These are phyloP conservation scores for Chlorella sp. DNA, from an alignment of 139 green algal genomes.

Conservation along the genomic window DNA sequence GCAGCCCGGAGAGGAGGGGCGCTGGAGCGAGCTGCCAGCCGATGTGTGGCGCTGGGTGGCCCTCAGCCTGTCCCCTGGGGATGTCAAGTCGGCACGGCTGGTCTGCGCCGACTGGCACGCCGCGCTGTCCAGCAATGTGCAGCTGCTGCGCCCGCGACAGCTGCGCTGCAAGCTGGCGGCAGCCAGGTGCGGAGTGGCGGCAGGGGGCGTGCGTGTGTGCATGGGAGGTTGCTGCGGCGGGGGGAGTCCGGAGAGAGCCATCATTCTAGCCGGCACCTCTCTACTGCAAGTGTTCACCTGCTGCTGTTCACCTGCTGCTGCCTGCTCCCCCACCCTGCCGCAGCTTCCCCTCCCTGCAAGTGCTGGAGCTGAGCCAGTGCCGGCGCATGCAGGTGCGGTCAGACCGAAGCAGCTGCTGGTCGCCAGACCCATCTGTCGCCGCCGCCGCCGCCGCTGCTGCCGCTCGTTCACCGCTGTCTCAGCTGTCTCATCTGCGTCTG, in stretches of 20 bases:
- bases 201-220: too few species aligned
- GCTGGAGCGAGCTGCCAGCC: constrained; percentile 25
- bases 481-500: not conserved
- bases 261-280: too few species aligned
- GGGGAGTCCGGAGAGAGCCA: too few species aligned
- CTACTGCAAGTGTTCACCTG: too few species aligned
- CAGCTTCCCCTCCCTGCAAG: constrained; percentile 41
- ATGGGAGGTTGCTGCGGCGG: not conserved
- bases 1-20: not conserved
- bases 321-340: too few species aligned
- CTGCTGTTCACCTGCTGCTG: too few species aligned
- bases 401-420: not conserved
- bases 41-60: constrained; percentile 40
- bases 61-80: not conserved
- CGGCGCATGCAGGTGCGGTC: not conserved
- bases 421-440: too few species aligned
- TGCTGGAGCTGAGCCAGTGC: constrained; percentile 38
- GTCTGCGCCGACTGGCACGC: constrained; percentile 42
- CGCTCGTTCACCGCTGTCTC: not conserved
- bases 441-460: not conserved
- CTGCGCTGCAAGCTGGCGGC: not conserved
- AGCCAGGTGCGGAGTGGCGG: constrained; percentile 5
- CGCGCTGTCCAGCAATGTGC: not conserved
- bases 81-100: constrained; percentile 35
- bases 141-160: constrained; percentile 20